A percentile compares a stretch with the other conserved stretches of the same genome.
These are phyloP conservation scores for Ilyonectria mors-panacis DNA, from an alignment of 2,329 filamentous ascomycete species.

Conservation along the genomic window DNA sequence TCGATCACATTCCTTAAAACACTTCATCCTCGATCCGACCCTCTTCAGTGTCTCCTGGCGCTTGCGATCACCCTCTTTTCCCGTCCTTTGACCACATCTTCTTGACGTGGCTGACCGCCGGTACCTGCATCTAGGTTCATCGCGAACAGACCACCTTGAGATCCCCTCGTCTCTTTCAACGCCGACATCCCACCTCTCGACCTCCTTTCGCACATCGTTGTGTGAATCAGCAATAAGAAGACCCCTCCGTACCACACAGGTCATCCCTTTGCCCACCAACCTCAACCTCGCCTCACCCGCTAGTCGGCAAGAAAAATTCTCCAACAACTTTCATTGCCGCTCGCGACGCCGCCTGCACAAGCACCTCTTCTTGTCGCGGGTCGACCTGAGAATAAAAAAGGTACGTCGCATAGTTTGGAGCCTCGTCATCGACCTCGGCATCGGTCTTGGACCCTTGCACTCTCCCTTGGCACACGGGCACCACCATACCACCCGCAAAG, in stretches of 20 bases:
- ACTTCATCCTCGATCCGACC: conserved; percentile 38
- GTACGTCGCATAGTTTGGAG: conserved; percentile 16
- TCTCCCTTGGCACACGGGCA: not conserved
- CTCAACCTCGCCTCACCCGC: conserved; percentile 34
- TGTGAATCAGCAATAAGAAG: conserved; percentile 34
- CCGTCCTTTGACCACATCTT: conserved; percentile 31
- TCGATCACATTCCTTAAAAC: conserved; percentile 40
- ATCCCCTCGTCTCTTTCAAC: conserved; percentile 44
- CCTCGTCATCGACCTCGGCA: not conserved
- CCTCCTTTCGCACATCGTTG: conserved; percentile 24
- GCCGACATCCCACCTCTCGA: conserved; percentile 40
- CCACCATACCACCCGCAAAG: conserved; percentile 17
- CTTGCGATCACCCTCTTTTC: conserved; percentile 4
- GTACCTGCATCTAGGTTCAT: conserved; percentile 49
- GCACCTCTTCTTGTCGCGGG: conserved; percentile 43
- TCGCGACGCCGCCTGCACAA: conserved; percentile 13
- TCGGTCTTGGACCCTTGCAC: not conserved
- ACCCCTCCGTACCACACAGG: conserved; percentile 24
- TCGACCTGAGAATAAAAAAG: conserved; percentile 35
- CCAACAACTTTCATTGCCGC: conserved; percentile 5
- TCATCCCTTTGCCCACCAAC: conserved; percentile 18
- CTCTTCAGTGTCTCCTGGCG: conserved; percentile 18
- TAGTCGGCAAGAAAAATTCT: conserved; percentile 34
- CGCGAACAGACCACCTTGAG: conserved; percentile 50
- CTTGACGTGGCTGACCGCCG: conserved; percentile 44